A percentile compares a stretch with the other conserved stretches of the same genome.
These are phyloP conservation scores for Adansonia digitata DNA, from an alignment of 345 rosid species.

Conservation along the genomic window DNA sequence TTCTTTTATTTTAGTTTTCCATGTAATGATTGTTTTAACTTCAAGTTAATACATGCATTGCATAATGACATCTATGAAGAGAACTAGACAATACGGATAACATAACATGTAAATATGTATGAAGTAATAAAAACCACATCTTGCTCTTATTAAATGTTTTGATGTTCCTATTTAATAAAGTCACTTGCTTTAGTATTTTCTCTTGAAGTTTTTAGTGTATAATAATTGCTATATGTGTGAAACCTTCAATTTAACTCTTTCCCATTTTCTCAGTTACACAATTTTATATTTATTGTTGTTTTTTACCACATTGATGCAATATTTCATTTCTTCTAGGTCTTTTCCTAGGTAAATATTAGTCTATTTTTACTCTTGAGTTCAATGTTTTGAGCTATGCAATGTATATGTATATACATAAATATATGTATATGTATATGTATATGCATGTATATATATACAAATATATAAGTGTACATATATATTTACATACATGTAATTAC, in stretches of 20 bases:
- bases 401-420: no score
- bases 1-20: neutral
- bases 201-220: neutral
- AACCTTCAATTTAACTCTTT: constrained; percentile 1
- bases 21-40: neutral
- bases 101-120: neutral
- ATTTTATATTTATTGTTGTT: constrained; percentile 55
- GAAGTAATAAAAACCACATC: neutral
- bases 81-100: neutral
- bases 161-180: neutral
- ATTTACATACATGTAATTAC: no score
- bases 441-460: no score
- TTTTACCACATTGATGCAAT: constrained; percentile 68
- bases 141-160: neutral
- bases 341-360: constrained; percentile 76
- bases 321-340: constrained; percentile 74
- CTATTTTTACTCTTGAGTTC: neutral
- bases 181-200: neutral
- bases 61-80: neutral
- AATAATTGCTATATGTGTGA: neutral
- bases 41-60: neutral
- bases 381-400: neutral
- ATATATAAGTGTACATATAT: no score
- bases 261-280: constrained; percentile 56
- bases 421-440: no score